These are phyloP conservation scores for Xylogone sp. DNA, from an alignment of 2,329 filamentous ascomycete genomes.

Conservation along the genomic window DNA sequence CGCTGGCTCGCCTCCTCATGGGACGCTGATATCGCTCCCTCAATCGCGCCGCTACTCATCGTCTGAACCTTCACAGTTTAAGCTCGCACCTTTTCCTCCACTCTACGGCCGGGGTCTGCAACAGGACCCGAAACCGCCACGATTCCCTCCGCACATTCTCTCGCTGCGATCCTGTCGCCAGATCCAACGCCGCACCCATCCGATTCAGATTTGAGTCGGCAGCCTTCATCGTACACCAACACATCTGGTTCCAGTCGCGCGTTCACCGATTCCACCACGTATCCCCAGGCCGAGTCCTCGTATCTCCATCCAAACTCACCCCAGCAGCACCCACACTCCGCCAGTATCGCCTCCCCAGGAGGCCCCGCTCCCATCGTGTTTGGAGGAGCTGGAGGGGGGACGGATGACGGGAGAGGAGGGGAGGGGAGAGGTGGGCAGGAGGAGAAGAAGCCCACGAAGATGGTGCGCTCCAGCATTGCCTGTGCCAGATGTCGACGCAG, in stretches of 20 bases:
- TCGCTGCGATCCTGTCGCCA: conserved; percentile 30
- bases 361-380: conserved; percentile 17
- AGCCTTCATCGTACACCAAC: background rate
- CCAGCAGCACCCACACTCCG: conserved; percentile 12
- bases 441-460: conserved; percentile 40
- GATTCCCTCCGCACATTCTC: conserved; percentile 30
- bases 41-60: background rate
- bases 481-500: conserved; percentile 72
- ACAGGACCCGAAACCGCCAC: conserved; percentile 26
- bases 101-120: conserved; percentile 17
- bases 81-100: background rate
- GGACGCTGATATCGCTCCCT: background rate
- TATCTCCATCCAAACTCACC: conserved; percentile 28
- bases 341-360: conserved; percentile 19
- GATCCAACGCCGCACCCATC: conserved; percentile 10
- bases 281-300: conserved; percentile 19
- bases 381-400: conserved; percentile 4
- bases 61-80: background rate
- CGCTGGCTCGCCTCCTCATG: background rate
- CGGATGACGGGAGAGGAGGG: conserved; percentile 22
- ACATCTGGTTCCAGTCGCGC: conserved; percentile 24
- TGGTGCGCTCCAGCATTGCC: conserved; percentile 75
- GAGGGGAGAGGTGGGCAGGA: conserved; percentile 31
- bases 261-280: conserved; percentile 24
- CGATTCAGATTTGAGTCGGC: background rate